Evolutionary conservation across 495 filamentous ascomycete species (phyloP).

Genomic region (Neurospora sp.): DNA sequence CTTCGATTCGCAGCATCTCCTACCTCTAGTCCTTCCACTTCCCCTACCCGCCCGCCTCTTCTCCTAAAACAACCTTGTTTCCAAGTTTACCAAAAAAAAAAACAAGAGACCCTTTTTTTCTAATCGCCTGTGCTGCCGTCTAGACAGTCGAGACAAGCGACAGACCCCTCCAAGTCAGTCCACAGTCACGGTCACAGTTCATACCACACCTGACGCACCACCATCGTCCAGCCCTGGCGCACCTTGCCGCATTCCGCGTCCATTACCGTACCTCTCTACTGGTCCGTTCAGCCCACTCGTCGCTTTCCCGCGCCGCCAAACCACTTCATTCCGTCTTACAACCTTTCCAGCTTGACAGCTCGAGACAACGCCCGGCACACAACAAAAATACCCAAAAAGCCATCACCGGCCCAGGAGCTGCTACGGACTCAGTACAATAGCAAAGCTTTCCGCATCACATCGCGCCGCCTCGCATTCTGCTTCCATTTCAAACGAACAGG

Average conservation of each 20-base stretch:
- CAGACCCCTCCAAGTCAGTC: neutral
- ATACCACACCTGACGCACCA: neutral
- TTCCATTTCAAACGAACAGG: neutral
- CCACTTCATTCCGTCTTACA: conserved; percentile 17
- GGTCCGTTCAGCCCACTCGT: neutral
- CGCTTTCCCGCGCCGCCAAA: conserved; percentile 10
- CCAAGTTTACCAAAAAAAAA: neutral
- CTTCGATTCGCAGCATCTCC: neutral
- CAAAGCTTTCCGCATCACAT: neutral
- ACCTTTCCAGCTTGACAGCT: conserved; percentile 11
- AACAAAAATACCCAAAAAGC: conserved; percentile 3
- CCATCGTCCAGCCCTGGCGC: neutral
- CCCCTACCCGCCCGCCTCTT: neutral
- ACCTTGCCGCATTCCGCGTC: neutral
- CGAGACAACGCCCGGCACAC: conserved; percentile 4
- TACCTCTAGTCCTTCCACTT: neutral
- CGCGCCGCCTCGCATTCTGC: neutral
- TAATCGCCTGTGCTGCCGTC: neutral
- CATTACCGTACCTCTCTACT: neutral
- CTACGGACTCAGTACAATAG: neutral
- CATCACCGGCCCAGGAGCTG: neutral
- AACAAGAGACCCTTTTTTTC: neutral
- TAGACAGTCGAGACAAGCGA: neutral
- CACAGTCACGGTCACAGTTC: neutral
- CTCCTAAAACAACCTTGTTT: neutral